phyloP scores from a whole-genome alignment of 2,329 filamentous ascomycete species.

The Penicillium sp. region DNA sequence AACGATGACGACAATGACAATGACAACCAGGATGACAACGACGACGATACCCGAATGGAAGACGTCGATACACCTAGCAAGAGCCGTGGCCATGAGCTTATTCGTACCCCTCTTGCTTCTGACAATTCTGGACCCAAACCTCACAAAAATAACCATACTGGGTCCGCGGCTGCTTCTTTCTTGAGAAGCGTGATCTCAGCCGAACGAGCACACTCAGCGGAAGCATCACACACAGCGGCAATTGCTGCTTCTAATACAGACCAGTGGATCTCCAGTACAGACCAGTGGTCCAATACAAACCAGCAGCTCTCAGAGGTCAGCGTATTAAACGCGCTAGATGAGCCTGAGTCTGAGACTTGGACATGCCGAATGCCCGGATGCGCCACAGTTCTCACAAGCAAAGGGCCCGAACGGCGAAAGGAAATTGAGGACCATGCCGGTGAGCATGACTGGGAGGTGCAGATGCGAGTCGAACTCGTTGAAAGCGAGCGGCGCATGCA shows the following conservation, averaged over 20 bases:
- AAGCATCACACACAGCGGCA: conserved; percentile 4
- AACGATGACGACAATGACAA: conserved; percentile 44
- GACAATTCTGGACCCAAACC: conserved; percentile 13
- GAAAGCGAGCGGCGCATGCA: conserved; percentile 24
- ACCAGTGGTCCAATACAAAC: conserved; percentile 4
- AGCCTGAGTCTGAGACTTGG: conserved; percentile 16
- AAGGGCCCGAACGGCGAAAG: conserved; percentile 16
- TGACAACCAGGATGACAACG: conserved; percentile 33
- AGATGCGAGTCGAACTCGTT: conserved; percentile 24
- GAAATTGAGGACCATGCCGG: conserved; percentile 20
- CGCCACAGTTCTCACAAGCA: conserved; percentile 12
- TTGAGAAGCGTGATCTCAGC: conserved; percentile 19
- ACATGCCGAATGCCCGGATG: conserved; percentile 21
- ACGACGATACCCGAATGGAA: conserved; percentile 16
- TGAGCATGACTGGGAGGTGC: conserved; percentile 23
- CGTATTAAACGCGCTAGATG: neutral
- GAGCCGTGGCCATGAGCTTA: conserved; percentile 21
- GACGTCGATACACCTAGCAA: conserved; percentile 23
- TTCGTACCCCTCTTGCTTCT: conserved; percentile 20
- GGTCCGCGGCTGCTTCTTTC: conserved; percentile 15
- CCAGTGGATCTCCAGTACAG: conserved; percentile 5
- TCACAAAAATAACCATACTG: neutral
- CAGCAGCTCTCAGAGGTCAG: neutral
- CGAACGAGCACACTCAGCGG: conserved; percentile 7
- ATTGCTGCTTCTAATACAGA: conserved; percentile 4